Percentiles rank a stretch among this genome's conserved stretches.
Conservation (phyloP, 257 asterid species). For the Fraxinus quadrangulata region DNA sequence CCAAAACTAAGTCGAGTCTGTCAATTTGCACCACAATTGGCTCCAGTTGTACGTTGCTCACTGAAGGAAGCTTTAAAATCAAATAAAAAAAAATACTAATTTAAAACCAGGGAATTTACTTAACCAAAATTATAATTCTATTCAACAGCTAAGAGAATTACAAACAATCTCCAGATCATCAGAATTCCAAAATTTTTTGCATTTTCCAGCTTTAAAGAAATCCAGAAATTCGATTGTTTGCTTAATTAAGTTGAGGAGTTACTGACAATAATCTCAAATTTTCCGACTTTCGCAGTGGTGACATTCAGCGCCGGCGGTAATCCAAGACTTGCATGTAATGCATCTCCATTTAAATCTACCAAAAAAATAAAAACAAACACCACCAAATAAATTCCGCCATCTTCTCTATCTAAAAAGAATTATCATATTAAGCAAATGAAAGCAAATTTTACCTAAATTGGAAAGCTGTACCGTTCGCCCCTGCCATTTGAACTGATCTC, state of each 20-base stretch:
- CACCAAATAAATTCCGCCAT: conserved; percentile 19
- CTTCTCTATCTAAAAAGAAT: conserved; percentile 21
- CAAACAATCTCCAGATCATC: not conserved
- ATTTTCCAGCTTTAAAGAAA: not conserved
- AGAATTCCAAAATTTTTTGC: not conserved
- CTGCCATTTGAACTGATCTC: conserved; percentile 97
- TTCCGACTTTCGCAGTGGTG: conserved; percentile 85
- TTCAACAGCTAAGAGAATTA: not conserved
- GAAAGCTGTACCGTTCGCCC: conserved; percentile 88
- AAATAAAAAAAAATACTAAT: conserved; percentile 20
- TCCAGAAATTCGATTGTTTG: conserved; percentile 14
- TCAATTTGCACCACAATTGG: conserved; percentile 89
- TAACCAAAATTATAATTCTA: conserved; percentile 14
- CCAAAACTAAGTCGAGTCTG: conserved; percentile 86
- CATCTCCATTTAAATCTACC: conserved; percentile 89
- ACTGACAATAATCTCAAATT: conserved; percentile 90
- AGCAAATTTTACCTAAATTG: conserved; percentile 63
- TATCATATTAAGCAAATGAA: not conserved
- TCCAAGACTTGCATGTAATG: conserved; percentile 95
- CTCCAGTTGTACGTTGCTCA: conserved; percentile 92
- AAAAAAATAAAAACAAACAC: conserved; percentile 19
- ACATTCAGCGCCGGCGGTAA: conserved; percentile 94
- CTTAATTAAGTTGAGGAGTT: conserved; percentile 22
- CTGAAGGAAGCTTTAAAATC: conserved; percentile 82
- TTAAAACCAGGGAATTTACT: conserved; percentile 2